Conservation (phyloP, 2,329 filamentous ascomycete species). For the Epichloe glyceriae region DNA sequence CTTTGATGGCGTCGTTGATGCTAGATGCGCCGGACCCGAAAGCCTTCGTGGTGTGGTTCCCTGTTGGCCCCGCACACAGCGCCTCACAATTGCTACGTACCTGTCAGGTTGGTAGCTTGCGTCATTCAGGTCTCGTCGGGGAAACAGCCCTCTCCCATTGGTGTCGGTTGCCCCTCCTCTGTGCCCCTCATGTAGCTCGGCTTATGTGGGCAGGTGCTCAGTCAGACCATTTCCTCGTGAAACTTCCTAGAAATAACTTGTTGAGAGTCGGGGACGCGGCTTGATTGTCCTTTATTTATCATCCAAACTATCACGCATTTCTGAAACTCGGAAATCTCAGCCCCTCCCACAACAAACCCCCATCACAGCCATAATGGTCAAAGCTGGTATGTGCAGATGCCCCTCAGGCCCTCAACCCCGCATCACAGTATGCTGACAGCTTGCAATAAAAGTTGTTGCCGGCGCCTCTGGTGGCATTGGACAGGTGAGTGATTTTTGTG, state of each 20-base stretch:
- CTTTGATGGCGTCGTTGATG: too few relatives aligned
- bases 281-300: not conserved
- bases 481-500: slow-evolving; percentile 48
- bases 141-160: not conserved
- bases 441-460: slow-evolving; percentile 54
- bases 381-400: slow-evolving; percentile 38
- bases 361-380: slow-evolving; percentile 36
- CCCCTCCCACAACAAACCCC: not conserved
- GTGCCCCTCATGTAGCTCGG: not conserved
- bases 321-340: not conserved
- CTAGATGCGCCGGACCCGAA: too few relatives aligned
- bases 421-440: slow-evolving; percentile 9
- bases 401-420: slow-evolving; percentile 14
- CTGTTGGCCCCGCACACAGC: too few relatives aligned
- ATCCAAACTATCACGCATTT: not conserved
- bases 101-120: not conserved
- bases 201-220: not conserved
- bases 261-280: not conserved
- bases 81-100: too few relatives aligned
- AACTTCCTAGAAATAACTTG: not conserved
- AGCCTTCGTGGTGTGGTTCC: too few relatives aligned
- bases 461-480: slow-evolving; percentile 97
- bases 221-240: not conserved
- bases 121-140: not conserved
- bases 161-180: not conserved